Evolutionary conservation across 208 protist genomes (phyloP), one percentile per base, ranked within the genome.

Genomic region (Balamuthia mandrillaris): DNA sequence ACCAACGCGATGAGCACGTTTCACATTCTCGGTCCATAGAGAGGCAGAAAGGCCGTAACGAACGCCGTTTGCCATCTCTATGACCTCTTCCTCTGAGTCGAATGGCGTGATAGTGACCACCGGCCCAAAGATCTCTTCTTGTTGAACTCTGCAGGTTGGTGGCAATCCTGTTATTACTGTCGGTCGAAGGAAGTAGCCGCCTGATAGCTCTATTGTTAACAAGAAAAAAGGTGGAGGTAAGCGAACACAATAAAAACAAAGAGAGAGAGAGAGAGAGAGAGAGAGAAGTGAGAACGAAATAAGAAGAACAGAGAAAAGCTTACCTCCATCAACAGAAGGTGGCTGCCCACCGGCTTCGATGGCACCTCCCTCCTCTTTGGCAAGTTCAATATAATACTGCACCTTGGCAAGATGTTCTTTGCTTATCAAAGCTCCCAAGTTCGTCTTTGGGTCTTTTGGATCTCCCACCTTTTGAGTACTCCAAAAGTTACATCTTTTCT

Each of bases 81-180:
- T 61, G 10, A 63, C 90, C 39, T 92, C 54, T 44, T 81, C 61
- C 35, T 93, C 89, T 24, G 52, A 87, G 0, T 89, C 52, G 42
- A 93, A 93, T 4, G 72, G 65, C 6, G 29, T 65, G 18, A 90
- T 70, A 3, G 61, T 81, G 14, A 91, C 60, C 4, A 92, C 88
- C 10, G 88, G 87, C 7, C 90, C 90, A 33, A 92, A 92, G 31
- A 92, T 92, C 44, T 92, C 90, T 39, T 92, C 88, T 60, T 90
- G 72, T 27, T 84, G 61, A 0, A 87, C 85, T 16, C 85, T 52
- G 45, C 33, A 41, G 12, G 45, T 70, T n/a, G 39, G 31, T 21
- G 54, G 35, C 16, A 88, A n/a, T 35, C 70, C 70, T 0, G 83
- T 84, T 12, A 92, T 87, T 29, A 92, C 68, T 1, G 90, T 92